These are phyloP conservation scores for Aurifilum marmelostoma DNA, from an alignment of 2,329 filamentous ascomycete genomes.

Conservation along the genomic window DNA sequence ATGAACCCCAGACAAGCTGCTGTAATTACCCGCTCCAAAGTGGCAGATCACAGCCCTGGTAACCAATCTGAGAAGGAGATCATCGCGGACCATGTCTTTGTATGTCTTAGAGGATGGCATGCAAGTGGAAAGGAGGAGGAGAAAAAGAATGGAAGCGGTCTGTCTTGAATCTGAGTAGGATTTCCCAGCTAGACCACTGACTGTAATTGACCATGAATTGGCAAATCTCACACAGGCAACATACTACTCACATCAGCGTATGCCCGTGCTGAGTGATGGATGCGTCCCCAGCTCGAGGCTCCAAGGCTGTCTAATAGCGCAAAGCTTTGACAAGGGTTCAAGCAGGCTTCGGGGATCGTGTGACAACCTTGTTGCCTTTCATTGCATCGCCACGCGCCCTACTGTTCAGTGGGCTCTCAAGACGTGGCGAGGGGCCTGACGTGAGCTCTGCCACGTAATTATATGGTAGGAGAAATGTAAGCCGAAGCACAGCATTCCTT, in stretches of 20 bases:
- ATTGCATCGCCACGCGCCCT: background rate
- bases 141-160: background rate
- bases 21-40: background rate
- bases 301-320: background rate
- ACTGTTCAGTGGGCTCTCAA: background rate
- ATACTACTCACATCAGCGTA: background rate
- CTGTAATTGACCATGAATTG: too few relatives aligned
- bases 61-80: background rate
- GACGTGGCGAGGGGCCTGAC: background rate
- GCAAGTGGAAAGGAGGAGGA: background rate
- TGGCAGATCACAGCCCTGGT: background rate
- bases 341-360: background rate
- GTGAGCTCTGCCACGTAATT: constrained; percentile 1
- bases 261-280: background rate
- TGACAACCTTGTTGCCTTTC: background rate
- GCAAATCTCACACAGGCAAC: background rate
- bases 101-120: background rate
- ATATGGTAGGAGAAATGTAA: background rate
- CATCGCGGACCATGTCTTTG: background rate
- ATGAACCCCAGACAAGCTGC: background rate
- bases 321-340: background rate
- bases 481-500: background rate
- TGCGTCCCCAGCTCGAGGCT: background rate
- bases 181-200: too few relatives aligned
- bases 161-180: too few relatives aligned